Evolutionary conservation across 2,329 filamentous ascomycete genomes (phyloP).

Genomic region (Hymenoscyphus occultus): DNA sequence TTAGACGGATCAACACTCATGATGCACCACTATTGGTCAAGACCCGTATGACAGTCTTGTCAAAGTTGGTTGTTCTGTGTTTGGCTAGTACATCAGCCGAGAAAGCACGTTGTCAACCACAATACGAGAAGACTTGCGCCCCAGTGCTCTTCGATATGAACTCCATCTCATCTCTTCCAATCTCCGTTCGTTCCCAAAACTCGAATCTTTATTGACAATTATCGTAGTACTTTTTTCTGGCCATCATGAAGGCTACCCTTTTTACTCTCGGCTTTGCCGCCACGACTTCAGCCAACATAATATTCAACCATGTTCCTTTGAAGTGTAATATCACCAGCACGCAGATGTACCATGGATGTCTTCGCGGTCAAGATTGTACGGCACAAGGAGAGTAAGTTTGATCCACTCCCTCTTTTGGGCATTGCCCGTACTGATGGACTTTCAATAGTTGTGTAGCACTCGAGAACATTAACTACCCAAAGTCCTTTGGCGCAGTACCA

Average conservation of each 20-base stretch:
- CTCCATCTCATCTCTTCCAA: background rate
- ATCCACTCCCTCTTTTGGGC: background rate
- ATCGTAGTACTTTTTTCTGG: constrained; percentile 14
- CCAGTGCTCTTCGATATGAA: background rate
- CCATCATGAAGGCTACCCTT: constrained; percentile 31
- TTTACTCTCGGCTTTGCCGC: constrained; percentile 36
- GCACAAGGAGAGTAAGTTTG: constrained; percentile 27
- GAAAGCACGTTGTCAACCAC: background rate
- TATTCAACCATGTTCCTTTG: constrained; percentile 46
- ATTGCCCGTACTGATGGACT: constrained; percentile 12
- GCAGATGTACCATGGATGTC: constrained; percentile 34
- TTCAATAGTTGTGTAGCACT: constrained; percentile 28
- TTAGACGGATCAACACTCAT: background rate
- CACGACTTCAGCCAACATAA: constrained; percentile 45
- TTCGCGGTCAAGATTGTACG: constrained; percentile 33
- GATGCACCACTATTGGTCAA: background rate
- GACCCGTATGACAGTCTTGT: background rate
- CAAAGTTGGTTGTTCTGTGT: background rate
- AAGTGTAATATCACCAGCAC: constrained; percentile 38
- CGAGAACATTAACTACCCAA: constrained; percentile 16
- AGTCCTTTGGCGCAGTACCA: constrained; percentile 16
- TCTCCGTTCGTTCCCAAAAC: background rate
- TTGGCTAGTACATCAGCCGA: background rate
- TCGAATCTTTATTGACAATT: constrained; percentile 10
- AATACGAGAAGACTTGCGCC: background rate